phyloP scores from a whole-genome alignment of 805 yeast species.

The Starmera quercuum region DNA sequence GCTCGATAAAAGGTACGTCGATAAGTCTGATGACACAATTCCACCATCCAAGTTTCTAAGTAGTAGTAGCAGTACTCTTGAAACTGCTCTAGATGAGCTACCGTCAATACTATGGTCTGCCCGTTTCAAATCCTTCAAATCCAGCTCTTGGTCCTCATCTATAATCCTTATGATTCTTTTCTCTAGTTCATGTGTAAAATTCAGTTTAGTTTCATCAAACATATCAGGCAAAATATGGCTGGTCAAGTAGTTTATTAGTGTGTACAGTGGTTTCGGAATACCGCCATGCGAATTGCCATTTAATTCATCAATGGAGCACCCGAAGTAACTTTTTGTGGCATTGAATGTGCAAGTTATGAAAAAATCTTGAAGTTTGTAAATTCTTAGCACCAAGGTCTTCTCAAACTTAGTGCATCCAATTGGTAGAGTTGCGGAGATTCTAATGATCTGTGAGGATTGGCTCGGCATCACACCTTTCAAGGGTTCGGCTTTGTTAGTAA shows the following conservation, averaged over 20 bases:
- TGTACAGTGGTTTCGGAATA: slow-evolving; percentile 24
- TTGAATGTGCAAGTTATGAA: slow-evolving; percentile 21
- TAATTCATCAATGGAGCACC: slow-evolving; percentile 23
- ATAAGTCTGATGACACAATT: slow-evolving; percentile 27
- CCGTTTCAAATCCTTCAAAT: slow-evolving; percentile 6
- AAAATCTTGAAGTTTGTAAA: slow-evolving; percentile 23
- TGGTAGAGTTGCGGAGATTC: slow-evolving; percentile 16
- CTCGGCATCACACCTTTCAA: slow-evolving; percentile 24
- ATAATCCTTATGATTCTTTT: slow-evolving; percentile 13
- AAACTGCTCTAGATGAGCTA: slow-evolving; percentile 17
- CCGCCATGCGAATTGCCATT: slow-evolving; percentile 17
- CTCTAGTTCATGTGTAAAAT: slow-evolving; percentile 15
- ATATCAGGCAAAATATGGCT: slow-evolving; percentile 16
- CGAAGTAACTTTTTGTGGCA: slow-evolving; percentile 20
- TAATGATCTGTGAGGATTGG: slow-evolving; percentile 14
- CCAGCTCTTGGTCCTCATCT: slow-evolving; percentile 15
- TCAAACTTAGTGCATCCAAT: slow-evolving; percentile 18
- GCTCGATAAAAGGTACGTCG: slow-evolving; percentile 16
- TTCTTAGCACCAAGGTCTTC: slow-evolving; percentile 20
- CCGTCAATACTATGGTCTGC: slow-evolving; percentile 14
- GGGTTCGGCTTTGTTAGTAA: slow-evolving; percentile 16
- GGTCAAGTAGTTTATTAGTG: slow-evolving; percentile 22
- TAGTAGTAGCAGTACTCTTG: slow-evolving; percentile 21
- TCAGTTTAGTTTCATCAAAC: slow-evolving; percentile 16
- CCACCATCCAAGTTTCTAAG: slow-evolving; percentile 32